Conservation (phyloP, 257 asterid species). For the Scutellaria baicalensis region DNA sequence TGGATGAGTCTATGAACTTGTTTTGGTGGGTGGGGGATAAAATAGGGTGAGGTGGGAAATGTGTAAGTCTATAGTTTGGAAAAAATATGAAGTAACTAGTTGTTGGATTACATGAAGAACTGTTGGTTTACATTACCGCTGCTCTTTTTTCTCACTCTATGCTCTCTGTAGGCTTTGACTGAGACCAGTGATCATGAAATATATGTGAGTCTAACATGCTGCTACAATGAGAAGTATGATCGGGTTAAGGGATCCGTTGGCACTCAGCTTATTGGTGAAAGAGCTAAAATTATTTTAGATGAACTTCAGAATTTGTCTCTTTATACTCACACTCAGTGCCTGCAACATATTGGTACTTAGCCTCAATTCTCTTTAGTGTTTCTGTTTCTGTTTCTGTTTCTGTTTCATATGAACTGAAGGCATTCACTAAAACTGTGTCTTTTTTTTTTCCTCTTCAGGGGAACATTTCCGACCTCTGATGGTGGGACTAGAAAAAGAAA, state of each 20-base stretch:
- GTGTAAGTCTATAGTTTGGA: background rate
- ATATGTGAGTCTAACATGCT: constrained; percentile 68
- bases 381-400: no score
- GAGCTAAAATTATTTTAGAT: constrained; percentile 85
- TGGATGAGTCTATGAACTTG: background rate
- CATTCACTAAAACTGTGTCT: constrained; percentile 1
- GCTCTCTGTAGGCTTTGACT: constrained; percentile 53
- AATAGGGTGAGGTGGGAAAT: background rate
- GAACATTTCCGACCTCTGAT: constrained; percentile 76
- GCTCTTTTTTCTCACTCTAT: constrained; percentile 15
- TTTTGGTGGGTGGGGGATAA: background rate
- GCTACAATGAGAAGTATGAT: constrained; percentile 65
- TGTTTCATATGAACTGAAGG: constrained; percentile 9
- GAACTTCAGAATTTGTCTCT: constrained; percentile 70
- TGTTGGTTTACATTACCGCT: constrained; percentile 2
- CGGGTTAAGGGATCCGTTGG: constrained; percentile 86
- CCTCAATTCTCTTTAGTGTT: constrained; percentile 6
- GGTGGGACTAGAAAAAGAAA: constrained; percentile 63
- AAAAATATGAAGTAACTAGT: background rate
- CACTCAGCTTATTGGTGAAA: constrained; percentile 87
- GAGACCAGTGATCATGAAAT: constrained; percentile 87
- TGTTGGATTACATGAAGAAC: background rate
- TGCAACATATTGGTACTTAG: constrained; percentile 76
- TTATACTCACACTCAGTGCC: constrained; percentile 65
- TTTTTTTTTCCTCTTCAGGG: constrained; percentile 43